Evolutionary conservation across 2,329 filamentous ascomycete genomes (phyloP), one percentile per base, ranked within the genome.

Genomic region (Aotearoamyces nothofagi): DNA sequence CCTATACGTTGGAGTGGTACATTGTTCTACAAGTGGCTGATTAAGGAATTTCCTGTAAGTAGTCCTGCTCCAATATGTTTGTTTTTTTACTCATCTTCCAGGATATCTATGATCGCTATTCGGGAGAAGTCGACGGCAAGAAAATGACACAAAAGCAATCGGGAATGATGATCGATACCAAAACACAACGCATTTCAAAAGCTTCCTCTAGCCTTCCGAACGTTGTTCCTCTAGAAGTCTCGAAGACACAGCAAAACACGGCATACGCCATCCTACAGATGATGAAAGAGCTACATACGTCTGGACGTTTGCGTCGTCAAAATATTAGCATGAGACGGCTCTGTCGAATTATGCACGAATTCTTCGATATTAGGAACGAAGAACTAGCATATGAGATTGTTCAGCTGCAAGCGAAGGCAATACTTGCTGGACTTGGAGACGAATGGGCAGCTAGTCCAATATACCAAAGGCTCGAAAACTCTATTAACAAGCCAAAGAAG

Each of bases 21-120:
- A 0, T 44, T 44, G 4, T 65, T 73, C 34, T 54, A 60, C 33
- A 55, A 54, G 14, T 69, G 62, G 60, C 44, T 73, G 24, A 51
- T 44, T 2, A 35, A 29, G 12, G 15, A 25, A 17, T 25, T 17
- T 17, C 34, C 34, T 13, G 31, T 33, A 10, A 22, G 26, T 29
- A 29, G n/a, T n/a, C n/a, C n/a, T n/a, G n/a, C n/a, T n/a, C n/a
- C n/a, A n/a, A n/a, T n/a, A 9, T 12, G 13, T 14, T 30, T 22
- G 15, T 25, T 24, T 10, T 20, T 17, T 14, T 14, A n/a, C n/a
- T 22, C 24, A 9, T 12, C 15, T 16, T 20, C 19, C 19, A n/a
- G n/a, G n/a, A n/a, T n/a, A n/a, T n/a, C n/a, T n/a, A n/a, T n/a
- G n/a, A n/a, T n/a, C n/a, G n/a, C n/a, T n/a, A n/a, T n/a, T n/a